phyloP scores from a whole-genome alignment of 2,329 filamentous ascomycete genomes.

The Ceratocystis cubensis region DNA sequence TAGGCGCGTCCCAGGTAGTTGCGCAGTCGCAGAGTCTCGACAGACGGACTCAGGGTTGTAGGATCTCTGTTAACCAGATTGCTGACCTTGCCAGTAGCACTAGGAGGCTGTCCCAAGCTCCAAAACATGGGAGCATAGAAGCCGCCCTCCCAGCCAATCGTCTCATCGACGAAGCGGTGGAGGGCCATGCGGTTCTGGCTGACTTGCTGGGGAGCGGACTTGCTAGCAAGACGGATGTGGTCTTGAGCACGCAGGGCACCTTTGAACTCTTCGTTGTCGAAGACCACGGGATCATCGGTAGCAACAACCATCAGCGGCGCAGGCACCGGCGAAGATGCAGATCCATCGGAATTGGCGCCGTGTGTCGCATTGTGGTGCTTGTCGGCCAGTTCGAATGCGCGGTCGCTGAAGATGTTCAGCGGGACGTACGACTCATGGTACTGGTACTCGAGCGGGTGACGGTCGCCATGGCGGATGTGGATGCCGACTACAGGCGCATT shows the following conservation, averaged over 20 bases:
- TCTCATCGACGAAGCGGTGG: slow-evolving; percentile 58
- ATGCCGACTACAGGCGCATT: slow-evolving; percentile 45
- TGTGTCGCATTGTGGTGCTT: slow-evolving; percentile 34
- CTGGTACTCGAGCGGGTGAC: slow-evolving; percentile 63
- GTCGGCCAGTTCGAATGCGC: slow-evolving; percentile 44
- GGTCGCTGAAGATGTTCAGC: slow-evolving; percentile 51
- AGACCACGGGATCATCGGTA: slow-evolving; percentile 70
- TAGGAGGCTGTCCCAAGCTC: slow-evolving; percentile 49
- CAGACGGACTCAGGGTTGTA: slow-evolving; percentile 30
- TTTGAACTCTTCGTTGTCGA: slow-evolving; percentile 51
- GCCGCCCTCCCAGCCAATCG: slow-evolving; percentile 76
- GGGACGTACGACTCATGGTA: slow-evolving; percentile 70
- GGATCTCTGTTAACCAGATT: slow-evolving; percentile 31
- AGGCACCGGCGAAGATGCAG: background rate
- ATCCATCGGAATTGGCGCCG: slow-evolving; percentile 25
- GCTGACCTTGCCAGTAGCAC: slow-evolving; percentile 27
- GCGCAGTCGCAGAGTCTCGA: slow-evolving; percentile 52
- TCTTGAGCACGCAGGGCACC: slow-evolving; percentile 54
- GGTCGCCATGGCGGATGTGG: slow-evolving; percentile 70
- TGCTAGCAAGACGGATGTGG: slow-evolving; percentile 62
- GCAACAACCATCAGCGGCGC: slow-evolving; percentile 50
- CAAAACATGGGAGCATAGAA: slow-evolving; percentile 76
- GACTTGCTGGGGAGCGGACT: slow-evolving; percentile 35
- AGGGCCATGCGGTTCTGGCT: slow-evolving; percentile 38
- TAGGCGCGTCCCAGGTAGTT: slow-evolving; percentile 70